Base-by-base conservation (phyloP, 164 flowering plant species). In the Nymphaea thermarum region DNA sequence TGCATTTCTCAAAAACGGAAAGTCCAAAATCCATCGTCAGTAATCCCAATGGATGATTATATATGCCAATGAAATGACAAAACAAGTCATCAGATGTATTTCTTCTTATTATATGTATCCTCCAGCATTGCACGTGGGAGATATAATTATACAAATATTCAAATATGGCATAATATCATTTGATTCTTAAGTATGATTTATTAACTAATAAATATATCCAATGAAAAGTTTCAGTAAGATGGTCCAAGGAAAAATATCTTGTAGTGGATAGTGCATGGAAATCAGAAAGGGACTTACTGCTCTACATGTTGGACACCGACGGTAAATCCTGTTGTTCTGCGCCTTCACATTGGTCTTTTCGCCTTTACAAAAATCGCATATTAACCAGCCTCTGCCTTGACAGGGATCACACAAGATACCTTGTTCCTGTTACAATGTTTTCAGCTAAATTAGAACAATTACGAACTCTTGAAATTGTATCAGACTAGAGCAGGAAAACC, bases 291-390 rank as follows among this genome's bases (percentile, higher is more conserved):
- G 62, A 79, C 92, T 82, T 79, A 93, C 96, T 67, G 96, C 96
- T 87, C 82, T 85, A 76, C 96, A 93, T 65, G 96, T 68, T 7
- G 98, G 98, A 61, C 98, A 93, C 1, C 98, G 87, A 3, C 96
- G 88, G 64, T 87, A 93, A 41, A 88, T 85, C 57, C 87, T 74
- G 45, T 86, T 90, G 71, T 80, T 90, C 4, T 65, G 80, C 10
- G 86, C 79, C 79, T 81, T 87, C 66, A 93, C 94, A 69, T 89
- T 90, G 64, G 86, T 93, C 76, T 89, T 93, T 72, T 87, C 82
- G 47, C 96, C 96, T 44, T 84, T 70, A 71, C 96, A 93, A 60
- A 89, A 93, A 73, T 82, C 87, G 79, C 98, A 93, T n/a, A 86
- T 66, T 67, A 93, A 62, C 96, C 97, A 93, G 71, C 98, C 98